Conservation (phyloP, 768 basidiomycete species). For the Kwoniella botswanensis region DNA sequence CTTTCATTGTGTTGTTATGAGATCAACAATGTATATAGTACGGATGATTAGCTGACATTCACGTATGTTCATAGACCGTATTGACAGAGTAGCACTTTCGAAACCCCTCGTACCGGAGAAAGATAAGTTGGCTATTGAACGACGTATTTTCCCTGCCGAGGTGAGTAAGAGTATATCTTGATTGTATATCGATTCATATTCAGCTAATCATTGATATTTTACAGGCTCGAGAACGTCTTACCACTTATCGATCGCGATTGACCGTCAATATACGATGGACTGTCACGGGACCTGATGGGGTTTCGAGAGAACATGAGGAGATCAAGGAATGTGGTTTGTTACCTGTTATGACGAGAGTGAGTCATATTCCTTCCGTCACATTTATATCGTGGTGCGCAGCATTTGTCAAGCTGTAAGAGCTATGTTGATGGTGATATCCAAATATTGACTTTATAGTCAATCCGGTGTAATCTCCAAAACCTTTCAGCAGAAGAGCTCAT, state of each 20-base stretch:
- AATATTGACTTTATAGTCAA: constrained; percentile 66
- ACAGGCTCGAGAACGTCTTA: constrained; percentile 88
- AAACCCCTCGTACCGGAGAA: constrained; percentile 86
- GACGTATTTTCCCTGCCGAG: constrained; percentile 86
- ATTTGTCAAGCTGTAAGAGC: too few relatives aligned
- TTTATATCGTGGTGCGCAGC: neutral
- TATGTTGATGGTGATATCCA: too few relatives aligned
- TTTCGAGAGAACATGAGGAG: constrained; percentile 67
- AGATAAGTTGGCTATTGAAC: constrained; percentile 73
- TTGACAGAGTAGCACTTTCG: constrained; percentile 80
- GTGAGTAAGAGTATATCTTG: constrained; percentile 59
- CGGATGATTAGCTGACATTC: neutral
- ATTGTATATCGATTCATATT: too few relatives aligned
- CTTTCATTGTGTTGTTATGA: neutral
- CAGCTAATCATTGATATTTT: neutral
- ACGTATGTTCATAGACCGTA: constrained; percentile 70
- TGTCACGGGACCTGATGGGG: constrained; percentile 65
- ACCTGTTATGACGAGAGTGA: constrained; percentile 95
- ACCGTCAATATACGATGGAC: constrained; percentile 84
- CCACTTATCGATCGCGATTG: constrained; percentile 91
- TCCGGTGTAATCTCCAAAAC: constrained; percentile 84
- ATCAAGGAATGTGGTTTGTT: constrained; percentile 86
- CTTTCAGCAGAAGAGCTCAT: constrained; percentile 87
- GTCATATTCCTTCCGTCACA: constrained; percentile 54
- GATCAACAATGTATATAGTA: neutral